These are phyloP conservation scores for Rasamsonia emersonii DNA, from an alignment of 2,329 filamentous ascomycete genomes.

Conservation along the genomic window DNA sequence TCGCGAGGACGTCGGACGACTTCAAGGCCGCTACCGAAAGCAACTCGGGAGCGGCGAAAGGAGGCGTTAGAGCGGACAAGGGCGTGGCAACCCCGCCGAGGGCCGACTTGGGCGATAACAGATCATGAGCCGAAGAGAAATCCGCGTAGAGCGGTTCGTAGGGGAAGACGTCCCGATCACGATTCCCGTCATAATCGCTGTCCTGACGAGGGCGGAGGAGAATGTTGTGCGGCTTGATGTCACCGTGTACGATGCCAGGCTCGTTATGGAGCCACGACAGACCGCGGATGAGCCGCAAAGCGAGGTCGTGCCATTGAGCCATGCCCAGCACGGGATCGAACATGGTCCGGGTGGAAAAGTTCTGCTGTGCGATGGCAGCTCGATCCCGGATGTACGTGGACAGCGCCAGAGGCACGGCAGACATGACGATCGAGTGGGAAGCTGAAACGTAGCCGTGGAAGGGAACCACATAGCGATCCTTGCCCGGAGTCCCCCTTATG, in stretches of 20 bases:
- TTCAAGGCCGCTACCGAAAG: slow-evolving; percentile 28
- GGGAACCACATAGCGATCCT: slow-evolving; percentile 32
- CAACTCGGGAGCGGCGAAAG: slow-evolving; percentile 39
- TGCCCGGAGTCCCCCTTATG: slow-evolving; percentile 23
- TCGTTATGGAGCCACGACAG: slow-evolving; percentile 36
- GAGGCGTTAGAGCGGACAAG: slow-evolving; percentile 35
- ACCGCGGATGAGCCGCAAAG: slow-evolving; percentile 31
- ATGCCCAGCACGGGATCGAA: slow-evolving; percentile 37
- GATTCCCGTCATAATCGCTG: slow-evolving; percentile 1
- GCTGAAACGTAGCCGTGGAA: slow-evolving; percentile 37
- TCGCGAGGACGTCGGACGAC: slow-evolving; percentile 24
- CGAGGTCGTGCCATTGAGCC: slow-evolving; percentile 31
- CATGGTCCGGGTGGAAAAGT: slow-evolving; percentile 34
- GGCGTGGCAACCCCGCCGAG: slow-evolving; percentile 12
- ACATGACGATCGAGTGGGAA: slow-evolving; percentile 34
- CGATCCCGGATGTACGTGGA: slow-evolving; percentile 33
- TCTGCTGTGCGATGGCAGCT: slow-evolving; percentile 19
- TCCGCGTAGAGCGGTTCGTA: slow-evolving; percentile 37
- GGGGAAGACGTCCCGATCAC: slow-evolving; percentile 17
- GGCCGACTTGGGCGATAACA: slow-evolving; percentile 7
- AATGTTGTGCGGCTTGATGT: slow-evolving; percentile 26
- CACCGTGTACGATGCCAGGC: slow-evolving; percentile 34
- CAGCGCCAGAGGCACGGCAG: slow-evolving; percentile 35
- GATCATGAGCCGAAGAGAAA: slow-evolving; percentile 34
- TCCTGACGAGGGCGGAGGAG: slow-evolving; percentile 18